A percentile compares a stretch with the other conserved stretches of the same genome.
Evolutionary conservation across 2,329 filamentous ascomycete species (phyloP).

Genomic region (Phaeosphaeriaceae sp.): DNA sequence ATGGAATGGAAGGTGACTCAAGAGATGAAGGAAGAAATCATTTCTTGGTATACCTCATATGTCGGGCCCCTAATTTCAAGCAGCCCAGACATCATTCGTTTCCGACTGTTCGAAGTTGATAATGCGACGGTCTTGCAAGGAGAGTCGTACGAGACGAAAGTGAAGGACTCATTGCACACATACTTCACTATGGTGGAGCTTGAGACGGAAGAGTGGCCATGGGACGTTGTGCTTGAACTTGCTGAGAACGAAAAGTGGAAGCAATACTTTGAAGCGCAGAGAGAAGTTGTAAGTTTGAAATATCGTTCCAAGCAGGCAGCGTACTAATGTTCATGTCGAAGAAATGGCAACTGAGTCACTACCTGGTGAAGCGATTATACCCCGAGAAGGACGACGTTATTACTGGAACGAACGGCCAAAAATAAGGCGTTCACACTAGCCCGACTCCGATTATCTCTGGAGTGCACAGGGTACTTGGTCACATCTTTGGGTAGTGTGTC

Average conservation of each 20-base stretch:
- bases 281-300: constrained; percentile 14
- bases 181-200: constrained; percentile 21
- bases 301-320: neutral
- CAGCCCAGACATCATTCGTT: constrained; percentile 19
- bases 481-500: neutral
- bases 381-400: neutral
- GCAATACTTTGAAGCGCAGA: constrained; percentile 18
- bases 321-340: neutral
- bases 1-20: constrained; percentile 20
- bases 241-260: constrained; percentile 16
- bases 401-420: neutral
- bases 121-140: constrained; percentile 11
- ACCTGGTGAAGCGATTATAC: constrained; percentile 10
- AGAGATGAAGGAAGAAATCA: constrained; percentile 16
- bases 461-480: neutral
- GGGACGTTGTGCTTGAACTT: constrained; percentile 24
- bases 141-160: constrained; percentile 4
- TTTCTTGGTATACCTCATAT: constrained; percentile 12
- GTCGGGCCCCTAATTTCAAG: constrained; percentile 15
- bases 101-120: constrained; percentile 22
- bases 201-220: constrained; percentile 24
- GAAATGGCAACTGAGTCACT: constrained; percentile 24
- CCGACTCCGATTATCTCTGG: too few relatives aligned
- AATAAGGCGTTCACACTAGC: neutral
- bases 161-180: constrained; percentile 12